Evolutionary conservation across 176 grass and related monocot species (phyloP), one percentile per base, ranked within the genome.

Genomic region (Puccinellia tenuiflora): DNA sequence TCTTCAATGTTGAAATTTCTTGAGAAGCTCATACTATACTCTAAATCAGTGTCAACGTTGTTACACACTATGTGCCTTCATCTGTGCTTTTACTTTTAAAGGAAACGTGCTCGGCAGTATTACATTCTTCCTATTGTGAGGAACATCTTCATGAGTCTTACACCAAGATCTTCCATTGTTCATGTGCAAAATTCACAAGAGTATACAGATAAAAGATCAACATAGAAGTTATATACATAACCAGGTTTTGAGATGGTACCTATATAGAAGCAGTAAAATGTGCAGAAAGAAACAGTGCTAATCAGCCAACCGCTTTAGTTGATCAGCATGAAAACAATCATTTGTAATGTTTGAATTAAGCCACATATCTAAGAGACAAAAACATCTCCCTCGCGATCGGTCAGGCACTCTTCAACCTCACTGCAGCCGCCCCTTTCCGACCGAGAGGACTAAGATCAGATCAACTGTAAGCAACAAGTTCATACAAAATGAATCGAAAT

Each of bases 51-150:
- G 25, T 85, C 80, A 57, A 79, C 18, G 21, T 22, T 17, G 39
- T 77, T 64, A 81, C 34, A 81, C 38, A 75, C 9, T 29, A 28
- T 30, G 51, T 62, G 14, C 46, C 78, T 73, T 85, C 86, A 31
- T 84, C 61, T 22, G 15, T 78, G 73, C 52, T 87, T 90, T 79
- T 52, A 29, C 82, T n/a, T n/a, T 86, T 86, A 90, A 82, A 57
- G 95, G 90, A 93, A 95, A 98, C 92, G 95, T 98, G 85, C 95
- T 93, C 9, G 90, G 88, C 56, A 91, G 60, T 85, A 98, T 79
- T 54, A 90, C 75, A 89, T 43, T 87, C 43, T 88, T 94, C 81
- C 92, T 91, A 60, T 88, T 18, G 13, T 28, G 20, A 61, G 90
- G 88, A 71, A 98, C 76, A 82, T 98, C 88, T 85, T 91, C 83